Conservation (phyloP, 2,329 filamentous ascomycete species). For the Trichoderma atrobrunneum region DNA sequence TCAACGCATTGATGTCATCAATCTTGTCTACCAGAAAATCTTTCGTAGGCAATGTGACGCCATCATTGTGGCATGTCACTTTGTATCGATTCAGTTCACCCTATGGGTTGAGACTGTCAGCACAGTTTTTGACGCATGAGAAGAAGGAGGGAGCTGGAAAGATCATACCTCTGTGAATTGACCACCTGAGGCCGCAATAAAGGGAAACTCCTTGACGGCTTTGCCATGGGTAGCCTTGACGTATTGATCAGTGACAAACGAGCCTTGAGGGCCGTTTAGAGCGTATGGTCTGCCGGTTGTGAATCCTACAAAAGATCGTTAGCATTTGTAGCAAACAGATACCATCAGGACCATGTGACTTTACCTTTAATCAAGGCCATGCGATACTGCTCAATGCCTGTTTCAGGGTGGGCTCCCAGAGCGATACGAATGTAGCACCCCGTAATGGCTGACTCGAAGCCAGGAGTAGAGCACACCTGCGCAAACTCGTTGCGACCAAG, state of each 20-base stretch:
- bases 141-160: background rate
- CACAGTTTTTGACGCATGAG: background rate
- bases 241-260: slow-evolving; percentile 83
- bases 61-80: slow-evolving; percentile 68
- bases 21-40: slow-evolving; percentile 68
- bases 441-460: slow-evolving; percentile 76
- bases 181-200: slow-evolving; percentile 84
- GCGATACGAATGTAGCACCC: slow-evolving; percentile 85
- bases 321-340: background rate
- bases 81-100: slow-evolving; percentile 80
- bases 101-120: slow-evolving; percentile 41
- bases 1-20: slow-evolving; percentile 73
- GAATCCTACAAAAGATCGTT: slow-evolving; percentile 57
- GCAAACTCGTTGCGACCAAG: slow-evolving; percentile 84
- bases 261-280: slow-evolving; percentile 72
- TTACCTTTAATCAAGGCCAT: slow-evolving; percentile 84
- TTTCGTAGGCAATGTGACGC: slow-evolving; percentile 70
- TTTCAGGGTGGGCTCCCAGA: slow-evolving; percentile 72
- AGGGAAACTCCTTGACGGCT: slow-evolving; percentile 79
- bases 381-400: slow-evolving; percentile 75
- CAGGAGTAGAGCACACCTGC: slow-evolving; percentile 88
- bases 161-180: slow-evolving; percentile 70
- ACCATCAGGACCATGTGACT: background rate
- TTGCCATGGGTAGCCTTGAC: slow-evolving; percentile 79
- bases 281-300: slow-evolving; percentile 77